A percentile compares a stretch with the other conserved stretches of the same genome.
phyloP scores from a whole-genome alignment of 73 alveolate genomes.

The Tetrahymena elliotti region DNA sequence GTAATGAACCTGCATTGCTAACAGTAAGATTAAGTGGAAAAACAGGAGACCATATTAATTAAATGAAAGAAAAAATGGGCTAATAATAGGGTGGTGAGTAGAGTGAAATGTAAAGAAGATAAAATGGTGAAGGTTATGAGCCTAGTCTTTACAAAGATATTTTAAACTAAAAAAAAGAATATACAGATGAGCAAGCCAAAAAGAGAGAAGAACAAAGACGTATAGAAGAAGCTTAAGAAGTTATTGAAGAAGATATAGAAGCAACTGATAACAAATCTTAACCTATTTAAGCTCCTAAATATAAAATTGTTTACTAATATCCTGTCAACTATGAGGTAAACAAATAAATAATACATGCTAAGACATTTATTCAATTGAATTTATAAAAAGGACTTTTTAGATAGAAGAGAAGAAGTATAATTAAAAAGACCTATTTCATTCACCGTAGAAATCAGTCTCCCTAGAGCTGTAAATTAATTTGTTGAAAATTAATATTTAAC shows the following conservation, averaged over 20 bases:
- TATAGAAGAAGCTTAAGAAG: conserved; percentile 47
- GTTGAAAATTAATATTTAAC: conserved; percentile 41
- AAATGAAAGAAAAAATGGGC: conserved; percentile 59
- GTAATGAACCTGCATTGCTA: conserved; percentile 78
- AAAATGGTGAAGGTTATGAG: conserved; percentile 52
- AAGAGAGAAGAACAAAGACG: conserved; percentile 27
- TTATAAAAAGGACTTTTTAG: conserved; percentile 38
- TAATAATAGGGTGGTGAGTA: conserved; percentile 7
- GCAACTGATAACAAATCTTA: conserved; percentile 47
- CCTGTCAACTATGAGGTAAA: conserved; percentile 60
- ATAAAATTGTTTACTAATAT: conserved; percentile 65
- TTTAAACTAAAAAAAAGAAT: conserved; percentile 33
- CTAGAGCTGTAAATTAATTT: conserved; percentile 45
- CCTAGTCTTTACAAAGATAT: conserved; percentile 72
- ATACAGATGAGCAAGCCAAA: conserved; percentile 3
- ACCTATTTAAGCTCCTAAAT: conserved; percentile 57
- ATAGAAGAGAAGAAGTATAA: conserved; percentile 53
- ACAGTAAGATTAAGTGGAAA: conserved; percentile 15
- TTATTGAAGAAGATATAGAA: conserved; percentile 55
- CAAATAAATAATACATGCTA: no score
- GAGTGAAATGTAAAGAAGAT: conserved; percentile 35
- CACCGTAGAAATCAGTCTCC: conserved; percentile 53
- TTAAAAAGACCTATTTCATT: conserved; percentile 55
- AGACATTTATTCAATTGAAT: no score
- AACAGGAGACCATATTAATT: conserved; percentile 31